phyloP scores from a whole-genome alignment of 345 rosid species.

The Arabis hirsuta region DNA sequence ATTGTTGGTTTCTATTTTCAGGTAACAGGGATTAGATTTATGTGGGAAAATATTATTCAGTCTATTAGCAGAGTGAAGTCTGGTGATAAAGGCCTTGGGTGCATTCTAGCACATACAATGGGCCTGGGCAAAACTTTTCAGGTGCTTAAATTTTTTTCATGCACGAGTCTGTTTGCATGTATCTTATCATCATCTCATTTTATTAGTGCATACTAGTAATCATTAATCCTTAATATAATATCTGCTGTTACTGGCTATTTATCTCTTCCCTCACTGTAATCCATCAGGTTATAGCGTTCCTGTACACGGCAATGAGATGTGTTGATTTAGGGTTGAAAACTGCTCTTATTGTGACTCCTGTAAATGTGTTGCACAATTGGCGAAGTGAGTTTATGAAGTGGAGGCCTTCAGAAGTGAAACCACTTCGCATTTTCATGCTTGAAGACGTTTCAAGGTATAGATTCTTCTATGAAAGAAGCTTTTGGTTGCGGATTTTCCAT shows the following conservation, averaged over 20 bases:
- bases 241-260: conserved; percentile 33
- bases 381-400: conserved; percentile 91
- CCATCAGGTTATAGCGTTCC: conserved; percentile 92
- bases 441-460: conserved; percentile 91
- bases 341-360: conserved; percentile 93
- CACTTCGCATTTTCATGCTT: conserved; percentile 88
- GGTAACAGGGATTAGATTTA: conserved; percentile 94
- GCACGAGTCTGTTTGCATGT: conserved; percentile 10
- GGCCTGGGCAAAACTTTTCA: conserved; percentile 99
- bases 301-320: conserved; percentile 92
- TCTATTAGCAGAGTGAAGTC: conserved; percentile 79
- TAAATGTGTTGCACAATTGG: conserved; percentile 99
- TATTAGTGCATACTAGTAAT: conserved; percentile 7
- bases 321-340: conserved; percentile 90
- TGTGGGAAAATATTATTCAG: conserved; percentile 99
- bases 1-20: conserved; percentile 51
- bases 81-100: conserved; percentile 98
- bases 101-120: conserved; percentile 99
- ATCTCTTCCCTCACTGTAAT: conserved; percentile 17
- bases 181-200: conserved; percentile 5
- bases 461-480: conserved; percentile 21
- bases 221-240: conserved; percentile 16
- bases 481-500: conserved; percentile 16
- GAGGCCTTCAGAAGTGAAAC: conserved; percentile 90
- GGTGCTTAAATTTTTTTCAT: conserved; percentile 53